Conservation (phyloP, 129 eudicot genomes). For the Oenanthe sinensis region DNA sequence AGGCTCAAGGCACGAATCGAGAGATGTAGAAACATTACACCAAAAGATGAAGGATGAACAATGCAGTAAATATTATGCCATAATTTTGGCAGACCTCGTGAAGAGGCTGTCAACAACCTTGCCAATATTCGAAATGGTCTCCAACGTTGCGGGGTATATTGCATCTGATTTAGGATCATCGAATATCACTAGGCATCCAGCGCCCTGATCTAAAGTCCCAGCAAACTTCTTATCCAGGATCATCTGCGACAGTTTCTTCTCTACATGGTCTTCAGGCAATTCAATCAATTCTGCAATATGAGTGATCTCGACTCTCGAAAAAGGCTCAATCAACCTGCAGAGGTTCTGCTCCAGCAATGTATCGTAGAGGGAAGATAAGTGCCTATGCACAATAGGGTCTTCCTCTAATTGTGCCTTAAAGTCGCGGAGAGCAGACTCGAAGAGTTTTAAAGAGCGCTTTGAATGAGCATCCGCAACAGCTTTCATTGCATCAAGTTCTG, state of each 20-base stretch:
- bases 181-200: constrained; percentile 65
- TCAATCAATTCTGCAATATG: constrained; percentile 74
- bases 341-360: constrained; percentile 56
- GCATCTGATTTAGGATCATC: constrained; percentile 74
- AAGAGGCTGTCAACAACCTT: constrained; percentile 43
- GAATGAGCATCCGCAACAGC: constrained; percentile 80
- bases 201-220: constrained; percentile 78
- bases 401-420: constrained; percentile 66
- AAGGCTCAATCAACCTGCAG: constrained; percentile 80
- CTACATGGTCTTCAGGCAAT: constrained; percentile 64
- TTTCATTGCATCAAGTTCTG: constrained; percentile 83
- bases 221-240: constrained; percentile 77
- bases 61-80: not conserved
- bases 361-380: constrained; percentile 57
- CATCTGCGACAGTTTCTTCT: constrained; percentile 79
- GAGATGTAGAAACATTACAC: not conserved
- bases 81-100: constrained; percentile 11
- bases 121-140: constrained; percentile 57
- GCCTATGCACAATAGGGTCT: constrained; percentile 80
- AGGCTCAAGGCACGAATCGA: not conserved
- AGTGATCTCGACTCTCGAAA: constrained; percentile 65
- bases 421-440: constrained; percentile 57
- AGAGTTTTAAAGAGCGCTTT: constrained; percentile 56
- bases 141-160: constrained; percentile 62
- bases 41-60: not conserved